Percentiles rank a stretch among this genome's conserved stretches.
phyloP scores from a whole-genome alignment of 1,139 yeast genomes.

The Dujonia santamariae region DNA sequence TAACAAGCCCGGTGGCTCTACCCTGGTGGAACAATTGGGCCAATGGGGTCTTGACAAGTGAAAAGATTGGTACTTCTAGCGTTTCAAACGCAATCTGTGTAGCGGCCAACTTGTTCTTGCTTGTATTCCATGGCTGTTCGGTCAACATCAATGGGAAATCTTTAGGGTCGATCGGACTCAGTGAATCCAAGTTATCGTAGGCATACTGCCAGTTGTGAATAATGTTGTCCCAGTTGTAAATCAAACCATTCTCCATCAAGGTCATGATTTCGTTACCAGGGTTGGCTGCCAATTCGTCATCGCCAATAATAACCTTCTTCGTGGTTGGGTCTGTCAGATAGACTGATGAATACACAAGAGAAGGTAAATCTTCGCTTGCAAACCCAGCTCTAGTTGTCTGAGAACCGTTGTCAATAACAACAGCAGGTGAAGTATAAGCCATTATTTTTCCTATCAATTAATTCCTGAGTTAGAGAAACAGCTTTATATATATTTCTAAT shows the following conservation, averaged over 20 bases:
- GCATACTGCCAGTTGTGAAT: conserved; percentile 59
- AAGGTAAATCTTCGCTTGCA: conserved; percentile 63
- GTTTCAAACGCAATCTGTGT: conserved; percentile 65
- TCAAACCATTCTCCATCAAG: conserved; percentile 58
- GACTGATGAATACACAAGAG: conserved; percentile 54
- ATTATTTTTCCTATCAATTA: too few relatives aligned
- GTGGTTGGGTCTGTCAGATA: conserved; percentile 39
- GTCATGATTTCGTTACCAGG: conserved; percentile 57
- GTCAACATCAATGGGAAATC: conserved; percentile 66
- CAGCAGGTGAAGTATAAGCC: conserved; percentile 48
- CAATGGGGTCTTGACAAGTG: conserved; percentile 66
- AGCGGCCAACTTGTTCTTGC: conserved; percentile 48
- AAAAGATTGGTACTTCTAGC: conserved; percentile 62
- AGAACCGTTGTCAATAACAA: conserved; percentile 70
- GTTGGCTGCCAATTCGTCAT: conserved; percentile 41
- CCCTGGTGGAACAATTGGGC: conserved; percentile 71
- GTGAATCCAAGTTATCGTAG: conserved; percentile 46
- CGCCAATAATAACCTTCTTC: conserved; percentile 43
- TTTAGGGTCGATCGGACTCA: conserved; percentile 39
- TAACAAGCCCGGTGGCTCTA: conserved; percentile 61
- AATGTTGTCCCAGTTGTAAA: conserved; percentile 64
- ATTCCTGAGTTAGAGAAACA: too few relatives aligned
- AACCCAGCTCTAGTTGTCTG: conserved; percentile 67
- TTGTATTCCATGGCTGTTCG: conserved; percentile 61
- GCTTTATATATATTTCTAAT: too few relatives aligned